These are phyloP conservation scores for Xerocomus potaroensis DNA, from an alignment of 768 basidiomycete species.

Conservation along the genomic window DNA sequence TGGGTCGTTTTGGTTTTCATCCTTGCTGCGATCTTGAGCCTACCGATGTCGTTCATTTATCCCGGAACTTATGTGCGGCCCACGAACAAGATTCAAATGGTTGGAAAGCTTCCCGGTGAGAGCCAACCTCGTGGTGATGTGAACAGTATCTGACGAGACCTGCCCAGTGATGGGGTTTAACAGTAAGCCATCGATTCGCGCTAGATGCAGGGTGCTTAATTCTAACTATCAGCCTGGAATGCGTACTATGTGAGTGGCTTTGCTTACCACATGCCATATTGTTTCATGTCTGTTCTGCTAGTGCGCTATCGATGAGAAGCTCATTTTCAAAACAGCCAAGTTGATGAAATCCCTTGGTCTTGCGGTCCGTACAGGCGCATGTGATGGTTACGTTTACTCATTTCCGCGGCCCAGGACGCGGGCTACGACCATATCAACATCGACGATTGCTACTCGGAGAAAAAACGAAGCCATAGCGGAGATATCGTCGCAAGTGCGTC, in stretches of 20 bases:
- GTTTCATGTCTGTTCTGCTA: conserved; percentile 18
- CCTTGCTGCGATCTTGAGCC: conserved; percentile 19
- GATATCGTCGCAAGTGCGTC: conserved; percentile 52
- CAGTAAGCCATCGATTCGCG: conserved; percentile 36
- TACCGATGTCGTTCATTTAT: conserved; percentile 12
- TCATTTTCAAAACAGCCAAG: conserved; percentile 46
- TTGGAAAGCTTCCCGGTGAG: conserved; percentile 37
- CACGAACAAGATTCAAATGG: conserved; percentile 12
- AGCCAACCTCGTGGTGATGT: background rate
- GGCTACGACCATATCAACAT: conserved; percentile 59
- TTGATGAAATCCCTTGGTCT: conserved; percentile 52
- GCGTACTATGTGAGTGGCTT: conserved; percentile 50
- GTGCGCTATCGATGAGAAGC: conserved; percentile 56
- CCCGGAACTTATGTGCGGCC: conserved; percentile 1
- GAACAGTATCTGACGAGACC: background rate
- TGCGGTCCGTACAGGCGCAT: conserved; percentile 31
- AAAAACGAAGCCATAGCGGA: conserved; percentile 44
- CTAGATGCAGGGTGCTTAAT: conserved; percentile 4
- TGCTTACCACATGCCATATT: background rate
- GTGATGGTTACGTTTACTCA: background rate
- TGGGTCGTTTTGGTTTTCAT: conserved; percentile 13
- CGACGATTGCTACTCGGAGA: conserved; percentile 65
- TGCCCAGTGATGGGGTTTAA: conserved; percentile 57
- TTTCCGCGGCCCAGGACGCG: conserved; percentile 37
- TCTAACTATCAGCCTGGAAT: conserved; percentile 52